Conservation (phyloP, 768 basidiomycete genomes). For the Dacryopinax spathularia region DNA sequence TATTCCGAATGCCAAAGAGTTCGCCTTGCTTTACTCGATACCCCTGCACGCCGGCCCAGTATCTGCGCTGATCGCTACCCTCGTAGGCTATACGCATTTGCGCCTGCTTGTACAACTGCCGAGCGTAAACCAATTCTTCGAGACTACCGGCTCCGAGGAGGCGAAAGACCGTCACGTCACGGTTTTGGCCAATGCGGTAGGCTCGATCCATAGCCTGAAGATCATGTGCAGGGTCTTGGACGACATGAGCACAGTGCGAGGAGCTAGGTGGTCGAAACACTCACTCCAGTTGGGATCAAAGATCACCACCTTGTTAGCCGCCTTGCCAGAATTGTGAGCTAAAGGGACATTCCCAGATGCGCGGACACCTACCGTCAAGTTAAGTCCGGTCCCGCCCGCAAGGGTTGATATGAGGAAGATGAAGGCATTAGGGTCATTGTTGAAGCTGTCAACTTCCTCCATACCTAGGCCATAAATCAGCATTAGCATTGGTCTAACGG, state of each 20-base stretch:
- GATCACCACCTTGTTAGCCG: neutral
- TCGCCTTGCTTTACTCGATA: slow-evolving; percentile 63
- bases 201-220: slow-evolving; percentile 84
- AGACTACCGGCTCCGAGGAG: slow-evolving; percentile 65
- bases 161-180: slow-evolving; percentile 72
- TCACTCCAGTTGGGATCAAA: slow-evolving; percentile 85
- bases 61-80: slow-evolving; percentile 65
- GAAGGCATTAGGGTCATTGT: slow-evolving; percentile 55
- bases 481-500: neutral
- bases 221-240: slow-evolving; percentile 81
- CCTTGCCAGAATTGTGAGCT: slow-evolving; percentile 6
- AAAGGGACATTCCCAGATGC: slow-evolving; percentile 1
- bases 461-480: slow-evolving; percentile 39
- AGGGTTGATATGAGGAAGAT: slow-evolving; percentile 81
- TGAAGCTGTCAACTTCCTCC: slow-evolving; percentile 74
- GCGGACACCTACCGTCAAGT: slow-evolving; percentile 62
- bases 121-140: slow-evolving; percentile 76
- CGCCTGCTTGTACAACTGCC: slow-evolving; percentile 87
- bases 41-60: slow-evolving; percentile 72
- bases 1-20: slow-evolving; percentile 72
- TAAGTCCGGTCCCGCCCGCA: slow-evolving; percentile 83
- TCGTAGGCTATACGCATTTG: slow-evolving; percentile 85
- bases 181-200: slow-evolving; percentile 73
- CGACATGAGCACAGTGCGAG: neutral
- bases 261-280: slow-evolving; percentile 18